These are phyloP conservation scores for Penicillium sp. DNA, from an alignment of 2,329 filamentous ascomycete genomes.

Conservation along the genomic window DNA sequence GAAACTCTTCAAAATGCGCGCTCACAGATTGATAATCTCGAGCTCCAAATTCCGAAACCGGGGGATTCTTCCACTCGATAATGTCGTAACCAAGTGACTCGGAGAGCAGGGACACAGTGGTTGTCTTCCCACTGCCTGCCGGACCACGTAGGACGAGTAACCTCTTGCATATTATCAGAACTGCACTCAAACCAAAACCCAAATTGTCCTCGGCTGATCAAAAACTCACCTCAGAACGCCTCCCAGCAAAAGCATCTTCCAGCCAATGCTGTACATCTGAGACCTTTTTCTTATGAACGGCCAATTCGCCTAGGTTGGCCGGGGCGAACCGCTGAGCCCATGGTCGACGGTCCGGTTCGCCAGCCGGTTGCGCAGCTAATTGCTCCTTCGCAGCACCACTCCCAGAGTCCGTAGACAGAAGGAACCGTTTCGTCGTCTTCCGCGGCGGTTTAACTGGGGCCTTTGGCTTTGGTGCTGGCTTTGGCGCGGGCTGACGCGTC, in stretches of 20 bases:
- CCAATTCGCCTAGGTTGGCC: slow-evolving; percentile 73
- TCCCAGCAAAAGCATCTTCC: slow-evolving; percentile 67
- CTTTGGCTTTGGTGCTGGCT: slow-evolving; percentile 6
- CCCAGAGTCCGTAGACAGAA: slow-evolving; percentile 18
- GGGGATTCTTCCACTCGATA: slow-evolving; percentile 88
- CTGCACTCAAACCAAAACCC: not conserved
- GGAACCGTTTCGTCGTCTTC: slow-evolving; percentile 28
- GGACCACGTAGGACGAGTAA: slow-evolving; percentile 84
- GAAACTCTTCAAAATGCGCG: slow-evolving; percentile 87
- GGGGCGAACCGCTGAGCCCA: slow-evolving; percentile 89
- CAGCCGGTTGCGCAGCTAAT: slow-evolving; percentile 12
- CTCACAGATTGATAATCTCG: slow-evolving; percentile 69
- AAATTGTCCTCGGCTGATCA: slow-evolving; percentile 1
- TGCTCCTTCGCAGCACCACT: not conserved
- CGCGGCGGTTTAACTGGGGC: slow-evolving; percentile 11
- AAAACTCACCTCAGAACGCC: slow-evolving; percentile 40
- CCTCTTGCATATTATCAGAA: slow-evolving; percentile 58
- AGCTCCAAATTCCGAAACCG: slow-evolving; percentile 58
- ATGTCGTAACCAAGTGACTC: slow-evolving; percentile 74
- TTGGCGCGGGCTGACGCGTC: slow-evolving; percentile 18
- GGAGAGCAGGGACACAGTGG: slow-evolving; percentile 75
- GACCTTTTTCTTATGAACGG: slow-evolving; percentile 93
- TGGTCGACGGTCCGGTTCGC: slow-evolving; percentile 59
- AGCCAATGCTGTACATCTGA: slow-evolving; percentile 82
- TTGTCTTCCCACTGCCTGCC: slow-evolving; percentile 90